These are phyloP conservation scores for Thozetella sp. DNA, from an alignment of 495 filamentous ascomycete genomes.

Conservation along the genomic window DNA sequence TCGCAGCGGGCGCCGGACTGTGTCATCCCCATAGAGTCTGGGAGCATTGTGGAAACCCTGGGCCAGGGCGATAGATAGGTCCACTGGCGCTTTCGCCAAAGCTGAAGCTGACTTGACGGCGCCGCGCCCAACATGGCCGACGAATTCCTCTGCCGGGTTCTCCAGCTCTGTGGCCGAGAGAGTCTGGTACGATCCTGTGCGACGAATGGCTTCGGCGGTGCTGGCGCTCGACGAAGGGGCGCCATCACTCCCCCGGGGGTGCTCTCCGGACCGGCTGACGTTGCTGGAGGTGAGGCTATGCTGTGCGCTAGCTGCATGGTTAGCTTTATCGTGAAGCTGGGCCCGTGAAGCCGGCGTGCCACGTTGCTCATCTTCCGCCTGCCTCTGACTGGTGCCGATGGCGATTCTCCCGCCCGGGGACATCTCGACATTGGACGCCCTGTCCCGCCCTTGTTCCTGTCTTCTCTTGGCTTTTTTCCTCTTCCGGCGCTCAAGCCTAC, in stretches of 20 bases:
- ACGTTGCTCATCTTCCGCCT: too few relatives aligned
- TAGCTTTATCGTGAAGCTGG: too few relatives aligned
- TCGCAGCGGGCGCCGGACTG: constrained; percentile 46
- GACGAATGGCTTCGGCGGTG: background rate
- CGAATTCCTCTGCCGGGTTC: constrained; percentile 35
- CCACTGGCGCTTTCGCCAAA: constrained; percentile 57
- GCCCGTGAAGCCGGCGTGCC: too few relatives aligned
- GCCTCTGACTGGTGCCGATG: too few relatives aligned
- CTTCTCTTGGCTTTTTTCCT: constrained; percentile 36
- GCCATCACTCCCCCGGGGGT: background rate
- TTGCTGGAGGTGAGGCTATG: constrained; percentile 11
- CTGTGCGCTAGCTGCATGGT: too few relatives aligned
- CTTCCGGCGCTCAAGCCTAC: constrained; percentile 41
- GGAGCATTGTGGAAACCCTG: constrained; percentile 88
- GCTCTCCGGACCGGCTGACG: constrained; percentile 8
- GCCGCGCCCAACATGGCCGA: constrained; percentile 45
- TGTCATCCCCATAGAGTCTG: constrained; percentile 65
- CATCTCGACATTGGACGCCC: background rate
- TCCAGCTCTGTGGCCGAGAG: constrained; percentile 24
- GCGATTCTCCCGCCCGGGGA: background rate
- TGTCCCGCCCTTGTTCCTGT: constrained; percentile 1
- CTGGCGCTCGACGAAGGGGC: constrained; percentile 1
- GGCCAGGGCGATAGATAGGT: constrained; percentile 70
- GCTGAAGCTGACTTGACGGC: constrained; percentile 46
- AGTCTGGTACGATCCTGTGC: constrained; percentile 13